These are phyloP conservation scores for Mycena venus DNA, from an alignment of 768 basidiomycete species.

Conservation along the genomic window DNA sequence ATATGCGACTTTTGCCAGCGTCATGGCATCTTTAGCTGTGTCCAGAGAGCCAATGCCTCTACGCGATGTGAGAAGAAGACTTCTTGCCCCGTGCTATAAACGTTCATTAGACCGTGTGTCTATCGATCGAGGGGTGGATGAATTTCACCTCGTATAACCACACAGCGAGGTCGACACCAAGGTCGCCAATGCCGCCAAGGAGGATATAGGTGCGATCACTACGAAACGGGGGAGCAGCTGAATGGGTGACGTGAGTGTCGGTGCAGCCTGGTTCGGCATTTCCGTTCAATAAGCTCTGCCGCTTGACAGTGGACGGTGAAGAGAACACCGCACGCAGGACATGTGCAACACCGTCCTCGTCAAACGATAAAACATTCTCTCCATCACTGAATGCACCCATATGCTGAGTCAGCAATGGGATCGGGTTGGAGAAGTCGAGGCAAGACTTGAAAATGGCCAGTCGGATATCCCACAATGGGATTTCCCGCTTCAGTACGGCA, in stretches of 20 bases:
- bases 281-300: neutral
- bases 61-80: constrained; percentile 22
- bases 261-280: neutral
- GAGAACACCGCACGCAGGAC: constrained; percentile 6
- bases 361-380: constrained; percentile 10
- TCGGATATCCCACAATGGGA: constrained; percentile 6
- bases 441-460: constrained; percentile 17
- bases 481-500: neutral
- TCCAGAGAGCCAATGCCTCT: constrained; percentile 19
- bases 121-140: neutral
- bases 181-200: constrained; percentile 16
- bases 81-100: constrained; percentile 17
- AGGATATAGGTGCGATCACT: constrained; percentile 18
- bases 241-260: neutral
- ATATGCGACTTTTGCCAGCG: constrained; percentile 20
- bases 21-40: neutral
- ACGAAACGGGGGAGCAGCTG: constrained; percentile 13
- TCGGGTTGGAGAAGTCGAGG: neutral
- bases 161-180: constrained; percentile 27
- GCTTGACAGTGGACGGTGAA: constrained; percentile 9
- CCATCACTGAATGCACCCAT: neutral
- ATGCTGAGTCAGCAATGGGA: neutral
- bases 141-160: constrained; percentile 22
- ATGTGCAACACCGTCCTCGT: neutral
- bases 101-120: neutral